These are phyloP conservation scores for Hysterium pulicare DNA, from an alignment of 2,329 filamentous ascomycete genomes.

Conservation along the genomic window DNA sequence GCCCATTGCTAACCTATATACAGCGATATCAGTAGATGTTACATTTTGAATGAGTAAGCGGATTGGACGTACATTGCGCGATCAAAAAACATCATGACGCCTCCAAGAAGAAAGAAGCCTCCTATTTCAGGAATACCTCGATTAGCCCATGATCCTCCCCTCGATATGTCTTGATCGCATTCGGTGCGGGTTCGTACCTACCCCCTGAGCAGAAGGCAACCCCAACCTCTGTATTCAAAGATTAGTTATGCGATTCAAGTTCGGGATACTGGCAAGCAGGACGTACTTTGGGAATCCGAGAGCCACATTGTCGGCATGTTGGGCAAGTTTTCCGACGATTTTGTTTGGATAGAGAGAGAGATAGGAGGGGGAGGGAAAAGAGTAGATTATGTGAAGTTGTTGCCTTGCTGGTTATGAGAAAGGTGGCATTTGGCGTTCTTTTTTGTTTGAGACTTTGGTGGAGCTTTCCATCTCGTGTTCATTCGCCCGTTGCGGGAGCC, in stretches of 20 bases:
- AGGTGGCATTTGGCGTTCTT: neutral
- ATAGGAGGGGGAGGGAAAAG: neutral
- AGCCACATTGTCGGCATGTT: slow-evolving; percentile 88
- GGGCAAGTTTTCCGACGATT: neutral
- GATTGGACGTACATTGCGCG: slow-evolving; percentile 73
- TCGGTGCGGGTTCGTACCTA: slow-evolving; percentile 52
- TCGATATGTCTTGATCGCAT: too few relatives aligned
- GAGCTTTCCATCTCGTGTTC: too few relatives aligned
- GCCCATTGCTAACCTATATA: slow-evolving; percentile 84
- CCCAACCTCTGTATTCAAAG: slow-evolving; percentile 69
- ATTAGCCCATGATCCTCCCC: too few relatives aligned
- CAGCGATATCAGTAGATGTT: slow-evolving; percentile 6
- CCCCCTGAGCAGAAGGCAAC: slow-evolving; percentile 97
- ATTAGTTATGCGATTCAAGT: slow-evolving; percentile 17
- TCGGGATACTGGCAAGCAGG: slow-evolving; percentile 9
- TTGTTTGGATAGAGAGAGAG: neutral
- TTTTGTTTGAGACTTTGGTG: neutral
- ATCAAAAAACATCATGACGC: slow-evolving; percentile 96
- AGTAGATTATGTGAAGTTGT: neutral
- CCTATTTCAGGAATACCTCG: too few relatives aligned
- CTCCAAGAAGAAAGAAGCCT: slow-evolving; percentile 90
- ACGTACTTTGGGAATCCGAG: slow-evolving; percentile 89
- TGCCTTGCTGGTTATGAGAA: neutral
- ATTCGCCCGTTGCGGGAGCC: too few relatives aligned
- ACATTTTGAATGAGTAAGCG: neutral